Evolutionary conservation across 2,329 filamentous ascomycete genomes (phyloP).

Genomic region (Neonectria hederae): DNA sequence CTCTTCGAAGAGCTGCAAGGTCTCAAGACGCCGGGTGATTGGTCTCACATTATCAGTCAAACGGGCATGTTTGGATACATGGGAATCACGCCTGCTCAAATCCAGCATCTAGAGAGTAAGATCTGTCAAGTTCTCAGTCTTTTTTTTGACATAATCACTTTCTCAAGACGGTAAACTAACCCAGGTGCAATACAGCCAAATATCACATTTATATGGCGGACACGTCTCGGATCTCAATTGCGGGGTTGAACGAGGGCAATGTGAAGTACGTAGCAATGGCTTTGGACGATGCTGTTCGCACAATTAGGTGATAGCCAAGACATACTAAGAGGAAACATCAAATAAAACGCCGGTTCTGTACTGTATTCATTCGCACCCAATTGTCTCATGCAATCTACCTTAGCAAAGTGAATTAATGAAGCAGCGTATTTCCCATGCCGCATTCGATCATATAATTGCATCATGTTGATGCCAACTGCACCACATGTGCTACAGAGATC

Average conservation of each 20-base stretch:
- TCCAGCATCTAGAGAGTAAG: constrained; percentile 9
- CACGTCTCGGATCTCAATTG: constrained; percentile 20
- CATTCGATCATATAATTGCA: neutral
- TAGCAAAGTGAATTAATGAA: neutral
- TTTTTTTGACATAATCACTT: neutral
- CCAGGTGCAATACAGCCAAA: neutral
- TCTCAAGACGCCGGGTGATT: constrained; percentile 46
- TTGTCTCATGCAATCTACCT: neutral
- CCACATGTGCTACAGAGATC: neutral
- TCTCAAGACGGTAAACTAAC: neutral
- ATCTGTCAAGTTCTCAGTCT: neutral
- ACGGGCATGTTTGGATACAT: constrained; percentile 54
- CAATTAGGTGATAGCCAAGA: neutral
- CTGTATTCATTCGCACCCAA: too few relatives aligned
- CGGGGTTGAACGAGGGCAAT: constrained; percentile 20
- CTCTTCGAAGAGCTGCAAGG: constrained; percentile 44
- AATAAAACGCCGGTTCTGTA: neutral
- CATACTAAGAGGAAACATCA: too few relatives aligned
- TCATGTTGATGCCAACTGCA: neutral
- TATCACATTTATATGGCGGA: constrained; percentile 24
- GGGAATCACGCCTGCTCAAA: constrained; percentile 50
- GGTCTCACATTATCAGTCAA: constrained; percentile 48
- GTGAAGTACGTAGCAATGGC: constrained; percentile 18
- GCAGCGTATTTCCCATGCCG: neutral
- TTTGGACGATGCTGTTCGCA: constrained; percentile 14